Base-by-base conservation (phyloP, 1,139 yeast genomes). In the Taiozyma onychis region DNA sequence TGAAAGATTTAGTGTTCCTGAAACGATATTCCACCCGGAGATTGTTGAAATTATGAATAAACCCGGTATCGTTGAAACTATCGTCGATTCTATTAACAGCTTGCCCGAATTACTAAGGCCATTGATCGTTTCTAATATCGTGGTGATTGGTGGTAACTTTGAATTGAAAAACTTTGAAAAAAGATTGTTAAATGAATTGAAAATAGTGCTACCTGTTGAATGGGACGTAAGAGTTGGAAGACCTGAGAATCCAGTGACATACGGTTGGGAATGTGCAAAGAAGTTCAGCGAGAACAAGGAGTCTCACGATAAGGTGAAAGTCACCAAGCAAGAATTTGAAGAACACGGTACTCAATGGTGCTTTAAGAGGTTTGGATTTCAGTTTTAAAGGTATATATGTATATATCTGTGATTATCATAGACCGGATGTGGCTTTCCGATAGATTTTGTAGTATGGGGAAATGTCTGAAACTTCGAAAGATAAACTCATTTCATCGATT, bases 1-100 rank as follows among this genome's bases (percentile, higher is more conserved):
- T 64, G 99, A 95, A 65, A 69, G 97, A 49, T 93, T 93, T 65
- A 76, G 88, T 3, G 78, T 88, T 3, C 97, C 99, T 0, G 99
- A 95, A 64, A 73, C 89, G 2, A 73, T 88, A 46, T 91, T 88
- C 68, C 88, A 85, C 57, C 99, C 99, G 0, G 91, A 86, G 56
- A 81, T 88, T 48, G 79, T 95, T 1, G 90, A 90, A 10, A 72
- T 91, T 46, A 76, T 80, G 54, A 81, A 79, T 52, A 81, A 90
- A 58, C 81, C 93, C 0, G 90, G 91, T 0, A 61, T 85, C 3
- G 72, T 83, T 1, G 95, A 88, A 59, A 77, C 93, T 4, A 81
- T 88, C 2, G 78, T 85, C 44, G 90, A 88, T 54, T 74, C 89
- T 32, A 73, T 93, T 11, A 75, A 79, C 65, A 72, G 84, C 34